phyloP scores from a whole-genome alignment of 2,329 filamentous ascomycete genomes.

The Epichloe hybrida region DNA sequence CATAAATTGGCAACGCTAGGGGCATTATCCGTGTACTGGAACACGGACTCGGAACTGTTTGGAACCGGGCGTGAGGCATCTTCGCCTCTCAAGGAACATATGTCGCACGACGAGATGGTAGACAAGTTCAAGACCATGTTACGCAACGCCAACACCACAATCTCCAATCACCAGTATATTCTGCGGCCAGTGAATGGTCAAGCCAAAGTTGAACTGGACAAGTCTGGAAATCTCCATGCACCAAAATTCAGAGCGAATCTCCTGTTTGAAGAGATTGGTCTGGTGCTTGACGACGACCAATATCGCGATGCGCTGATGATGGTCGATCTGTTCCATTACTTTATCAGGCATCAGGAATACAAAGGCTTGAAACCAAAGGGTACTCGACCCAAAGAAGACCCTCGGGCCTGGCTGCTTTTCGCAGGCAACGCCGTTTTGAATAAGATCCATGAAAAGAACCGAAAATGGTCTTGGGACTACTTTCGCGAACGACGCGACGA shows the following conservation, averaged over 20 bases:
- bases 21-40: constrained; percentile 92
- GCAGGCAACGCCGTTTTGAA: constrained; percentile 77
- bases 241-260: constrained; percentile 85
- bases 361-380: constrained; percentile 81
- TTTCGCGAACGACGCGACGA: constrained; percentile 89
- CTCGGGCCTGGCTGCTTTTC: constrained; percentile 82
- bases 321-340: constrained; percentile 96
- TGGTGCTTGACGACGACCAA: constrained; percentile 94
- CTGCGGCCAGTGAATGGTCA: constrained; percentile 90
- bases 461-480: constrained; percentile 90
- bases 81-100: constrained; percentile 33
- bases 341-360: constrained; percentile 94
- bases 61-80: constrained; percentile 63
- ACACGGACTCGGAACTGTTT: constrained; percentile 78
- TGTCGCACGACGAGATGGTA: constrained; percentile 65
- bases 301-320: constrained; percentile 97
- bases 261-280: constrained; percentile 91
- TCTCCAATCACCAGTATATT: constrained; percentile 70
- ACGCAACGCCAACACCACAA: constrained; percentile 48
- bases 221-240: constrained; percentile 64
- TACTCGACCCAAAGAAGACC: constrained; percentile 72
- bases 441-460: constrained; percentile 91
- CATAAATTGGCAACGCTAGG: constrained; percentile 90
- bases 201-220: constrained; percentile 89
- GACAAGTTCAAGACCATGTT: constrained; percentile 68